Percentiles rank a stretch among this genome's conserved stretches.
Conservation (phyloP, 768 basidiomycete genomes). For the Naganishia onofrii region DNA sequence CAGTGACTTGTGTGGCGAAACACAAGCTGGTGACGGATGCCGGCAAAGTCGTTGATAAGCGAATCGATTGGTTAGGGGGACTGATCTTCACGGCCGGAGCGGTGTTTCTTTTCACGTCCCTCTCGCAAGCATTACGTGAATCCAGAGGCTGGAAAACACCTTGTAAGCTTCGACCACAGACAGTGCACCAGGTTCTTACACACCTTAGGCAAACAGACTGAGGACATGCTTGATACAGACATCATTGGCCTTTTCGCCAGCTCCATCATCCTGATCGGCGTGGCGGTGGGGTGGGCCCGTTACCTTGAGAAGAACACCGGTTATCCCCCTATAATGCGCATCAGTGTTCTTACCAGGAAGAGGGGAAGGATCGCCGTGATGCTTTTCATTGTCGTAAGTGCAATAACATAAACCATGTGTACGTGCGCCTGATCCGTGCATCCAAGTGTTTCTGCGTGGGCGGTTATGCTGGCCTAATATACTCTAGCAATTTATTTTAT, state of each 20-base stretch:
- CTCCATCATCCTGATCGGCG: constrained; percentile 60
- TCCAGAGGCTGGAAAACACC: neutral
- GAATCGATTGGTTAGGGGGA: neutral
- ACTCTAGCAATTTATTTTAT: constrained; percentile 36
- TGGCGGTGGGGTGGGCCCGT: constrained; percentile 66
- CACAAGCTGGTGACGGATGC: constrained; percentile 56
- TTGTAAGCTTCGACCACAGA: neutral
- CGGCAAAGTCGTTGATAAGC: constrained; percentile 30
- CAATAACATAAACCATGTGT: neutral
- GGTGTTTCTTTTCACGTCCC: neutral
- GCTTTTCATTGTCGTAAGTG: constrained; percentile 19
- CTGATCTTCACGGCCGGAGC: neutral
- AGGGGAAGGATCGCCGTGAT: constrained; percentile 31
- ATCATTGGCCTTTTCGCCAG: constrained; percentile 66
- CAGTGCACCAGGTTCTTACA: neutral
- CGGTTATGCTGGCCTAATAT: constrained; percentile 31
- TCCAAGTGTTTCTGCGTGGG: constrained; percentile 13
- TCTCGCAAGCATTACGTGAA: constrained; percentile 30
- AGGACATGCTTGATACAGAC: constrained; percentile 53
- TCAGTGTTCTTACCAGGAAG: constrained; percentile 35
- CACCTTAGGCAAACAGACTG: neutral
- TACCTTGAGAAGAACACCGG: constrained; percentile 56
- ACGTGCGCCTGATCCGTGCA: no score
- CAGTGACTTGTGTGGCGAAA: constrained; percentile 60
- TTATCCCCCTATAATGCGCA: constrained; percentile 37